Percentiles rank a stretch among this genome's conserved stretches.
Evolutionary conservation across 2,329 filamentous ascomycete genomes (phyloP).

Genomic region (Claviceps pusilla): DNA sequence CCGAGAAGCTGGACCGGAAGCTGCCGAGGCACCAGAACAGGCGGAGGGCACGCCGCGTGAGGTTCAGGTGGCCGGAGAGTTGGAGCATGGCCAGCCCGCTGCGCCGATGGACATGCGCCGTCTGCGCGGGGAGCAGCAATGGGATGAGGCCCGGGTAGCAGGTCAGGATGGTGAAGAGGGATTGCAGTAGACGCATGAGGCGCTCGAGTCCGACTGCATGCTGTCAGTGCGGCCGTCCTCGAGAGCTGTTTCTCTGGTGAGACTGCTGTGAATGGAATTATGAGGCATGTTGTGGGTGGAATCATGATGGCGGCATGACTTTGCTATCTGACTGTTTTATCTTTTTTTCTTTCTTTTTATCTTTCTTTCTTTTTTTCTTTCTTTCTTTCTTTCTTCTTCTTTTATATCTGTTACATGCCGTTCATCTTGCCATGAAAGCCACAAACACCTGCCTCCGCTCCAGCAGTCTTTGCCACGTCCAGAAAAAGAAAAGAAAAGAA

Average conservation of each 20-base stretch:
- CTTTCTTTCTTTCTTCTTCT: too few species aligned
- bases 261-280: too few species aligned
- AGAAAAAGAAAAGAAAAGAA: too few species aligned
- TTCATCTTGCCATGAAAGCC: too few species aligned
- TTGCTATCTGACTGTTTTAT: too few species aligned
- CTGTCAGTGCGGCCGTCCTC: too few species aligned
- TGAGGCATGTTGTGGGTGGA: too few species aligned
- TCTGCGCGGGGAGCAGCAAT: conserved; percentile 15
- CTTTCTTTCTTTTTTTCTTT: not conserved
- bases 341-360: not conserved
- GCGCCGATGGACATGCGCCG: conserved; percentile 11
- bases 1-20: conserved; percentile 34
- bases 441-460: too few species aligned
- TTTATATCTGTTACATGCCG: too few species aligned
- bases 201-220: conserved; percentile 43
- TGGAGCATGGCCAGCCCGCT: conserved; percentile 18
- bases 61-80: conserved; percentile 28
- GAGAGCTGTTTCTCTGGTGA: too few species aligned
- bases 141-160: conserved; percentile 28
- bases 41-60: conserved; percentile 48
- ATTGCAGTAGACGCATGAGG: conserved; percentile 41
- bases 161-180: conserved; percentile 32
- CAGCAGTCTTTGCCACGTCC: too few species aligned
- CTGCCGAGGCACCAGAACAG: conserved; percentile 53
- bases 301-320: too few species aligned